Percentiles rank a stretch among this genome's conserved stretches.
These are phyloP conservation scores for Gossypium armourianum DNA, from an alignment of 441 rosid species.

Conservation along the genomic window DNA sequence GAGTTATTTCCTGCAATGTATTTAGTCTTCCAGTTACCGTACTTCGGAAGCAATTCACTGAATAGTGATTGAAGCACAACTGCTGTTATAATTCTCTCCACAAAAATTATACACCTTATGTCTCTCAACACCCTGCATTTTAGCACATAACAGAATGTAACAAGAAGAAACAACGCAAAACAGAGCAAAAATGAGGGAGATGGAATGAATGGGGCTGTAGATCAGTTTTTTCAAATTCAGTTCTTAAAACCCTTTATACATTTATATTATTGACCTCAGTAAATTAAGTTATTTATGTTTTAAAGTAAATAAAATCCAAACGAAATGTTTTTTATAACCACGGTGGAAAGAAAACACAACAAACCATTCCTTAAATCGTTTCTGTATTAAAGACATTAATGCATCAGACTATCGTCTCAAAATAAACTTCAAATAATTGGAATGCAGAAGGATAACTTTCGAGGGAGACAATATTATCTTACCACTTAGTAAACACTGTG, in stretches of 20 bases:
- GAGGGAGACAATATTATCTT: not conserved
- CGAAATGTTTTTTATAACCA: not conserved
- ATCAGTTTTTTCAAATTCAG: not conserved
- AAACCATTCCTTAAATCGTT: not conserved
- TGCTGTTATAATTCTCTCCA: slow-evolving; percentile 70
- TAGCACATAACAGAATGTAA: not conserved
- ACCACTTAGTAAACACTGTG: not conserved
- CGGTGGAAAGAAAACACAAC: not conserved
- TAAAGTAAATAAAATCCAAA: not conserved
- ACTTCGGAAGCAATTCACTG: slow-evolving; percentile 44
- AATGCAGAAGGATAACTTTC: not conserved
- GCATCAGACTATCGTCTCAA: not conserved
- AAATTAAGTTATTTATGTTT: not conserved
- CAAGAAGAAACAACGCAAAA: not conserved
- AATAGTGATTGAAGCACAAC: slow-evolving; percentile 47
- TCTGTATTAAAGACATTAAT: not conserved
- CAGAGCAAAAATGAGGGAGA: not conserved
- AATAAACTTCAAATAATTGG: not conserved
- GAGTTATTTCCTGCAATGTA: slow-evolving; percentile 65
- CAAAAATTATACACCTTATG: slow-evolving; percentile 75
- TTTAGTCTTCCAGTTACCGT: slow-evolving; percentile 52
- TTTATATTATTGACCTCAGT: not conserved
- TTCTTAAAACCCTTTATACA: not conserved
- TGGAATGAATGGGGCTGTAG: not conserved
- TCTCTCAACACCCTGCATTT: slow-evolving; percentile 40